Evolutionary conservation across 2,329 filamentous ascomycete genomes (phyloP), one percentile per base, ranked within the genome.

Genomic region (Pseudophaeomoniella oleicola): DNA sequence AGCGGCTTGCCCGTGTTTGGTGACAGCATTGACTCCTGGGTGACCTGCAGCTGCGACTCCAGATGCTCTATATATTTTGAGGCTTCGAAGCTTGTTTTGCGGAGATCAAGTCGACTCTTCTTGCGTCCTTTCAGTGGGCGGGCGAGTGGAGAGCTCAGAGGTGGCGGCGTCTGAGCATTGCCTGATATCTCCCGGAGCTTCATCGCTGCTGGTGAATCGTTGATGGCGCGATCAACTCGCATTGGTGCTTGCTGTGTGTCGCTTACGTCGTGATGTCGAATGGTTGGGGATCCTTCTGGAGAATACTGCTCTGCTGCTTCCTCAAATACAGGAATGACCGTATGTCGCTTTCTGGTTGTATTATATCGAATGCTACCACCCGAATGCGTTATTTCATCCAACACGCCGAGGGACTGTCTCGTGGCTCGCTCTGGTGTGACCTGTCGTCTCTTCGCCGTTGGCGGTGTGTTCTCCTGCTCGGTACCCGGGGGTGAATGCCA

Each of bases 1-100:
- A 47, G 40, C 4, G 41, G 40, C 10, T 42, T 30, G 19, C 46
- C 42, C 31, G 44, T 44, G 10, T 42, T 44, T 2, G 63, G 58
- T n/a, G 62, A 62, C 19, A 53, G 57, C 34, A 57, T 47, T 12
- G 56, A 51, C 15, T 58, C 54, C 22, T 66, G 57, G 9, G 57
- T 52, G 12, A 58, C 50, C 13, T 56, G 55, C 16, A 69, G 47
- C 42, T 67, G 59, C 14, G 54, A 50, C 39, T 69, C 65, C 10
- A 69, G 57, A 46, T 66, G 62, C 35, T 67, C 62, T 40, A 68
- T 64, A 45, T 68, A 66, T 38, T 58, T 54, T 16, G 58, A 52
- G 6, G 57, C 55, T 40, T 64, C 61, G 36, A 54, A 57, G 41
- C 55, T 58, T 13, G 56, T 34, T 19, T 41, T 47, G 18, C 38